Percentiles rank a stretch among this genome's conserved stretches.
phyloP scores from a whole-genome alignment of 345 rosid genomes.

The Rhodamnia argentea region DNA sequence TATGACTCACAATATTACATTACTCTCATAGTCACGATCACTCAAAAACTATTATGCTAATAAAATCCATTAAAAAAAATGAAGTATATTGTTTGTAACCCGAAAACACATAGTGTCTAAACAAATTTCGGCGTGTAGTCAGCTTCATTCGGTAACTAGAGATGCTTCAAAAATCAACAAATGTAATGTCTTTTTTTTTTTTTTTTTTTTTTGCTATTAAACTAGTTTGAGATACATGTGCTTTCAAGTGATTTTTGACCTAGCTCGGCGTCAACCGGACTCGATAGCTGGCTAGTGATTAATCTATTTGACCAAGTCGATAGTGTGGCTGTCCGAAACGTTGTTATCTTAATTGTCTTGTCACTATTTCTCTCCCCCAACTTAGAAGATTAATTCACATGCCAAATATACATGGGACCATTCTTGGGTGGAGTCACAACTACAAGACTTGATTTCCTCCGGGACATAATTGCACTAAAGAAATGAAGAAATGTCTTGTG shows the following conservation, averaged over 20 bases:
- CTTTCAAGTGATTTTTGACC: not conserved
- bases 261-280: not conserved
- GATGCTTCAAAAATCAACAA: no score
- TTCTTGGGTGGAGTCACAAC: not conserved
- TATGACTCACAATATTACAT: no score
- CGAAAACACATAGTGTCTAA: no score
- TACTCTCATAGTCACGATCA: no score
- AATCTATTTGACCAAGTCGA: not conserved
- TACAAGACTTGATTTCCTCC: not conserved
- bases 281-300: not conserved
- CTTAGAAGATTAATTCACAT: not conserved
- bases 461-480: not conserved
- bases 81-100: no score
- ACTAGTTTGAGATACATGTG: not conserved
- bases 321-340: not conserved
- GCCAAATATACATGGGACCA: not conserved
- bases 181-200: no score
- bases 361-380: not conserved
- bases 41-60: no score
- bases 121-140: no score
- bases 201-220: no score
- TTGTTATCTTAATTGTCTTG: not conserved
- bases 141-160: no score
- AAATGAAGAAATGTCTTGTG: not conserved
- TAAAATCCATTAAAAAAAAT: no score